phyloP scores from a whole-genome alignment of 768 basidiomycete genomes.

The Candolleomyces efflorescens region DNA sequence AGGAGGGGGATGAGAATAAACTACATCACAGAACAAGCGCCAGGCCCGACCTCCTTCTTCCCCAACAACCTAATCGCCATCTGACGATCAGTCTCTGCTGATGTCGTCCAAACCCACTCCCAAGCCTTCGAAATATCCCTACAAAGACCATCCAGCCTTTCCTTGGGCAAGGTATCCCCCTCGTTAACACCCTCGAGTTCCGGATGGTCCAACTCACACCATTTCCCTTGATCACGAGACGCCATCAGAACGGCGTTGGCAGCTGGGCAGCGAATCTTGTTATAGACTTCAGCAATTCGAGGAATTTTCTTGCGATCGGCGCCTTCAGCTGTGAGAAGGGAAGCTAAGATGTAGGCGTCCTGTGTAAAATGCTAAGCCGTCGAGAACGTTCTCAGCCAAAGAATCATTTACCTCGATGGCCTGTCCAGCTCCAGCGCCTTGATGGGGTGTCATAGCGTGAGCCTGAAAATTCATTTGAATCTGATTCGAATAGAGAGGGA shows the following conservation, averaged over 20 bases:
- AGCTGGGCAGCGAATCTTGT: conserved; percentile 20
- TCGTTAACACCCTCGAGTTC: conserved; percentile 23
- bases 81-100: conserved; percentile 20
- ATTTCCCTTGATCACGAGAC: conserved; percentile 10
- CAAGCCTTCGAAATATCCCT: conserved; percentile 16
- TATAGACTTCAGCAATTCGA: conserved; percentile 23
- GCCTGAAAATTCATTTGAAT: conserved; percentile 13
- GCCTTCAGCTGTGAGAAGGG: conserved; percentile 17
- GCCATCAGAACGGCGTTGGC: conserved; percentile 19
- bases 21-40: conserved; percentile 5
- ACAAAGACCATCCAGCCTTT: conserved; percentile 15
- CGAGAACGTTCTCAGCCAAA: background rate
- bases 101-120: conserved; percentile 25
- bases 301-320: conserved; percentile 15
- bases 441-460: conserved; percentile 30
- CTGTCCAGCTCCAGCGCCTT: conserved; percentile 27
- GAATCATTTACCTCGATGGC: conserved; percentile 24
- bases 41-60: background rate
- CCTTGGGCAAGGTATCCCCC: conserved; percentile 19
- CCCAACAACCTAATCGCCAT: conserved; percentile 18
- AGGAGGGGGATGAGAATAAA: background rate
- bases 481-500: background rate
- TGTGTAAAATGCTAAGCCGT: conserved; percentile 9
- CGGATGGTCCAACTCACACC: conserved; percentile 14
- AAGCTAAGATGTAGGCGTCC: conserved; percentile 35